Conservation (phyloP, 441 rosid genomes). For the Oxalis stricta region DNA sequence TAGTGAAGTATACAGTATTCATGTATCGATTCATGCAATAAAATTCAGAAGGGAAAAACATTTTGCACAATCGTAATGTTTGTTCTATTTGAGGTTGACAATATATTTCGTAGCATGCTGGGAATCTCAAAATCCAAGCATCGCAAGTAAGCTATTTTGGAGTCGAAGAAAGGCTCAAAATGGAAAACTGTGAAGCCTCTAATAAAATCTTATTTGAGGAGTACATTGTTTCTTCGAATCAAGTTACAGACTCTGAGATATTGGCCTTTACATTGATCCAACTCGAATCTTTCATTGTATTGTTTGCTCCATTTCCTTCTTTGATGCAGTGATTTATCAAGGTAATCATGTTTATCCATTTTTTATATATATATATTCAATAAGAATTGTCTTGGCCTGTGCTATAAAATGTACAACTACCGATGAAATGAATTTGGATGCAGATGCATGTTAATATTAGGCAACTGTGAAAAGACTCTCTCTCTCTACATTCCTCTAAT, state of each 20-base stretch:
- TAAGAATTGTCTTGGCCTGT: neutral
- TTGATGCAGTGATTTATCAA: slow-evolving; percentile 50
- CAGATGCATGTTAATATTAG: slow-evolving; percentile 79
- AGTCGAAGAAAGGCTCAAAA: slow-evolving; percentile 47
- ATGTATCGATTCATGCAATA: slow-evolving; percentile 7
- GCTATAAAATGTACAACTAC: slow-evolving; percentile 1
- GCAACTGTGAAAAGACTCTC: slow-evolving; percentile 46
- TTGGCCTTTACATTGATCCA: slow-evolving; percentile 34
- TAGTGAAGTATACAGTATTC: slow-evolving; percentile 29
- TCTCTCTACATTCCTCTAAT: slow-evolving; percentile 44
- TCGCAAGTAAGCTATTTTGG: slow-evolving; percentile 49
- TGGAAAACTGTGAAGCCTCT: slow-evolving; percentile 65
- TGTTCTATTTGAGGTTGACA: slow-evolving; percentile 56
- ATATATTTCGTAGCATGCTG: slow-evolving; percentile 38
- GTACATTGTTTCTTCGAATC: slow-evolving; percentile 54
- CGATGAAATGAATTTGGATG: slow-evolving; percentile 16
- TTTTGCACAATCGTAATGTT: slow-evolving; percentile 45
- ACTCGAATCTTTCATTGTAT: slow-evolving; percentile 42
- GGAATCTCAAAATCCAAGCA: slow-evolving; percentile 43
- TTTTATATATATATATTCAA: neutral
- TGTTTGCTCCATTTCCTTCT: slow-evolving; percentile 55
- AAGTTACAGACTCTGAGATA: slow-evolving; percentile 53
- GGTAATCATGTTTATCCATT: slow-evolving; percentile 27
- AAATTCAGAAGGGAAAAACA: slow-evolving; percentile 27
- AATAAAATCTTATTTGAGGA: slow-evolving; percentile 60